These are phyloP conservation scores for Lentinula lateritia DNA, from an alignment of 768 basidiomycete genomes.

Conservation along the genomic window DNA sequence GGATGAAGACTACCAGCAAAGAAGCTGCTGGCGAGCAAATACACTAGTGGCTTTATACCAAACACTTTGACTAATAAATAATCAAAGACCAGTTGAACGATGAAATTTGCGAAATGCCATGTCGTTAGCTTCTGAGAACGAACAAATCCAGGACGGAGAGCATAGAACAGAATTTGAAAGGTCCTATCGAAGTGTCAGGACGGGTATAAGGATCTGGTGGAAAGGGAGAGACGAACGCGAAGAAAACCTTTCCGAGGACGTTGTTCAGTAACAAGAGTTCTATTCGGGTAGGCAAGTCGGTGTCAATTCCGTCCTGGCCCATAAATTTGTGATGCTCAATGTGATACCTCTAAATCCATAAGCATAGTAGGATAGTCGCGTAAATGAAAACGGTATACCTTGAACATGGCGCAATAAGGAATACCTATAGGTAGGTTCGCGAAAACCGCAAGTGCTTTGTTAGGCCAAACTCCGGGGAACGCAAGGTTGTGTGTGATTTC, in stretches of 20 bases:
- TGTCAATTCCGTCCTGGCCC: constrained; percentile 95
- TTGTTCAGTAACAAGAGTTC: constrained; percentile 89
- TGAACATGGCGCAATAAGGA: constrained; percentile 94
- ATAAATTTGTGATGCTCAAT: constrained; percentile 95
- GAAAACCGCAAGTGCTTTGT: constrained; percentile 84
- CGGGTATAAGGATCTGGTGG: neutral
- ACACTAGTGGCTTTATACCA: constrained; percentile 54
- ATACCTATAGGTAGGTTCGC: constrained; percentile 93
- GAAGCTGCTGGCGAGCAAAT: constrained; percentile 86
- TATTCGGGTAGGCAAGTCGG: constrained; percentile 83
- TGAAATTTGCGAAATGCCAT: constrained; percentile 83
- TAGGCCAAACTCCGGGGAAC: constrained; percentile 74
- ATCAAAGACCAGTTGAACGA: constrained; percentile 68
- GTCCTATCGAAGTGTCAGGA: constrained; percentile 45
- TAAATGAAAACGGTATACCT: constrained; percentile 40
- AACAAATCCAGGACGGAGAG: constrained; percentile 90
- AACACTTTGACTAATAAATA: constrained; percentile 47
- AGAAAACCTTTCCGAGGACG: constrained; percentile 96
- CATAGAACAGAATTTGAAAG: constrained; percentile 98
- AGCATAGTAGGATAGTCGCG: neutral
- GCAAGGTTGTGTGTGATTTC: constrained; percentile 98
- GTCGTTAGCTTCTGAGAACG: constrained; percentile 72
- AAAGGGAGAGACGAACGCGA: constrained; percentile 59
- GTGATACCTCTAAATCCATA: constrained; percentile 65
- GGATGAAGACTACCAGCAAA: constrained; percentile 96